Evolutionary conservation across 2,329 filamentous ascomycete species (phyloP).

Genomic region (Pestalotiopsis fici): DNA sequence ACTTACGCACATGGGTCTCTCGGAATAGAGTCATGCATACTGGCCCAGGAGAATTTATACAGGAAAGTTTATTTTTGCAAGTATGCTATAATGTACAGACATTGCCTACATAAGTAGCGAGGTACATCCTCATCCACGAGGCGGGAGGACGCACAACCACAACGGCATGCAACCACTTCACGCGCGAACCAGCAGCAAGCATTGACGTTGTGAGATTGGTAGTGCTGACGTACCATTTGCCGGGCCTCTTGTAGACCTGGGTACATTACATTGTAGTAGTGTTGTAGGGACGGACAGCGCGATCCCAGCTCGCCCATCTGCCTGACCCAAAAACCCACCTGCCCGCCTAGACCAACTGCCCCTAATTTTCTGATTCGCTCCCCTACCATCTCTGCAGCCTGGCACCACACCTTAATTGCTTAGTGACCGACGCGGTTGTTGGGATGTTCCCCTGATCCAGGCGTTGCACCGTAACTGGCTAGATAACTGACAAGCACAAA

Average conservation of each 20-base stretch:
- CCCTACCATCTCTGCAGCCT: not conserved
- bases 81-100: too few relatives aligned
- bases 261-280: too few relatives aligned
- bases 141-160: not conserved
- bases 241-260: not conserved
- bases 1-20: too few relatives aligned
- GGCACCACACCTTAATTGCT: not conserved
- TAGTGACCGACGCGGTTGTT: not conserved
- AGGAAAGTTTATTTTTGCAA: too few relatives aligned
- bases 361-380: conserved; percentile 4
- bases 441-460: not conserved
- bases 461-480: not conserved
- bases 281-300: too few relatives aligned
- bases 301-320: not conserved
- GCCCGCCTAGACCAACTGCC: not conserved
- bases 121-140: not conserved
- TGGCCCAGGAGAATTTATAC: too few relatives aligned
- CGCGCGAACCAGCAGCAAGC: not conserved
- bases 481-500: not conserved
- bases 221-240: not conserved
- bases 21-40: too few relatives aligned
- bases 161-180: not conserved
- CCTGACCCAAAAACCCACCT: not conserved
- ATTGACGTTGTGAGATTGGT: not conserved
- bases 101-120: too few relatives aligned